phyloP scores from a whole-genome alignment of 257 asterid species.

The Solanum bulbocastanum region DNA sequence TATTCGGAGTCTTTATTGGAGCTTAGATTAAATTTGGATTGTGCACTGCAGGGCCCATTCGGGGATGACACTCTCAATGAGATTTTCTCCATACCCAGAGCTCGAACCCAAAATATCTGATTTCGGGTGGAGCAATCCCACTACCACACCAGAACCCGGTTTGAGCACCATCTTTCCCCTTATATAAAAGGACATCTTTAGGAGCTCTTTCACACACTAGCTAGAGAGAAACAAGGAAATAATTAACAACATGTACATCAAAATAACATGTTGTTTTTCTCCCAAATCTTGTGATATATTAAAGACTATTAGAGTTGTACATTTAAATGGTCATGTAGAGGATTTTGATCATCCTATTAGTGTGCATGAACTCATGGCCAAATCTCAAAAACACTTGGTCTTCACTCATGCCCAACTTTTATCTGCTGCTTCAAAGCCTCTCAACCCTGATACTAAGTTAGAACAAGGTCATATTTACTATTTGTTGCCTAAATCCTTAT shows the following conservation, averaged over 20 bases:
- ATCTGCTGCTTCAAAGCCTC: conserved; percentile 23
- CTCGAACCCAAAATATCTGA: fast-evolving
- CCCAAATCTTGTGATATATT: neutral
- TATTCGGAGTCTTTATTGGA: too few species aligned
- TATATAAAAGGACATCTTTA: neutral
- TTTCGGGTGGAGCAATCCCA: fast-evolving
- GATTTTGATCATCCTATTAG: conserved; percentile 30
- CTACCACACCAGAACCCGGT: neutral
- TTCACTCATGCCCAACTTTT: conserved; percentile 39
- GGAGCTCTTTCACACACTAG: neutral
- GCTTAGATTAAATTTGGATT: too few species aligned
- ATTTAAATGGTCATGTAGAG: conserved; percentile 32
- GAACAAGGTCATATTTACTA: conserved; percentile 37
- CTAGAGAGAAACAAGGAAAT: neutral
- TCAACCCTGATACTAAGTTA: conserved; percentile 12
- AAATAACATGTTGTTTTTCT: neutral
- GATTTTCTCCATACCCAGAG: fast-evolving
- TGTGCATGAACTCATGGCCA: conserved; percentile 28
- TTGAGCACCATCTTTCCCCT: neutral
- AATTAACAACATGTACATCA: neutral
- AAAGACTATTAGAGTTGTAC: conserved; percentile 25
- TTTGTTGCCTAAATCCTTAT: conserved; percentile 34
- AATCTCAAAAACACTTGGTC: conserved; percentile 22
- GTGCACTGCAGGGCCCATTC: fast-evolving
- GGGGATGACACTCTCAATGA: fast-evolving